Evolutionary conservation across 768 basidiomycete species (phyloP), one percentile per base, ranked within the genome.

Genomic region (Holtermanniella nyarrowii): DNA sequence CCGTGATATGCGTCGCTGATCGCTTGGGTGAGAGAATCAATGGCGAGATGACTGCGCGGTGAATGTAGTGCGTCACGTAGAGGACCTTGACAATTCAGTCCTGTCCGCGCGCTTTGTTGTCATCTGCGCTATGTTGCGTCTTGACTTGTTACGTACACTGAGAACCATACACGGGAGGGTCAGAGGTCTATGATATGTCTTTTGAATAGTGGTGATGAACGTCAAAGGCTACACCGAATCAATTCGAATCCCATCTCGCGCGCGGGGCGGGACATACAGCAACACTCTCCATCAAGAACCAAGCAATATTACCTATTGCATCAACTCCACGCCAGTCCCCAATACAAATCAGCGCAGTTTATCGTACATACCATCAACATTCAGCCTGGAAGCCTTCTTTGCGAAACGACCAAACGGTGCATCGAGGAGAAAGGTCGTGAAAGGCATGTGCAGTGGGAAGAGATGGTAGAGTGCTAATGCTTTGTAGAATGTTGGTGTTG

Each of bases 401-500:
- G 81, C 69, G 65, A 89, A 89, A 0, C 85, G 78, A 10, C 88
- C 88, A 67, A 88, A 88, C 0, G 85, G 85, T 0, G 86, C 88
- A 64, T 88, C 75, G 46, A 86, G 63, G 46, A 80, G 31, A 56
- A 84, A 76, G 11, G 65, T 49, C 10, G 69, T 70, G n/a, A 65
- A 42, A 4, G 66, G 66, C 16, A 59, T 53, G 46, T 70, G 69
- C 3, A 70, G 49, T 4, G 69, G 69, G 46, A 70, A 67, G 37
- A 62, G 26, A 48, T 70, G 69, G 46, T 59, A 70, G 11, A 60
- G 42, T 2, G 55, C 31, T n/a, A 68, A 42, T 2, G 55, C 25
- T 3, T 56, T 56, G 48, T 58, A 62, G 58, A 68, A 65, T 14
- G 55, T 16, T 11, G 50, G 26, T 26, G 59, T 53, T 3, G 53